Conservation (phyloP, 306 rosid species). For the Dalbergia oliveri region DNA sequence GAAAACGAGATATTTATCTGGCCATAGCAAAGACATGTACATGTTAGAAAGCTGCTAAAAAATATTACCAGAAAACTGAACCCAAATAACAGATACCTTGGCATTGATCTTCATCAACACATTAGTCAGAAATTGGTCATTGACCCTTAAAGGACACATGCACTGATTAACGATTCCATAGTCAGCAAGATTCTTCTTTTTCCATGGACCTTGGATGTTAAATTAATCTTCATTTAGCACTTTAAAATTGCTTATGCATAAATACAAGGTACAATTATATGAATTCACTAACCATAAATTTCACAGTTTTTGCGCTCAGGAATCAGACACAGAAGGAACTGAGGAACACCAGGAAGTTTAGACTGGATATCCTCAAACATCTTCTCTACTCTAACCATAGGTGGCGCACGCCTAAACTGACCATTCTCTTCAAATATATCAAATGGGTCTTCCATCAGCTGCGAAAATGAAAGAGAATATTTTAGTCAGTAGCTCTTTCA, state of each 20-base stretch:
- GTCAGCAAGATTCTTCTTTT: constrained; percentile 86
- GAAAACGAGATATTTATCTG: not conserved
- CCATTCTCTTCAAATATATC: constrained; percentile 77
- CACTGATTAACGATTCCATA: constrained; percentile 83
- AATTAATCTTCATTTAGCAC: constrained; percentile 12
- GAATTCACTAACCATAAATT: constrained; percentile 72
- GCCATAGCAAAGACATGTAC: not conserved
- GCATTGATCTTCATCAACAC: constrained; percentile 90
- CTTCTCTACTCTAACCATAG: constrained; percentile 89
- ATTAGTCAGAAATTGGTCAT: constrained; percentile 83
- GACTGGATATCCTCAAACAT: constrained; percentile 85
- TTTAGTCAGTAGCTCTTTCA: constrained; percentile 22
- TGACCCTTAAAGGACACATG: constrained; percentile 81
- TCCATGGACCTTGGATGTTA: constrained; percentile 84
- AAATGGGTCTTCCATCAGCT: constrained; percentile 70
- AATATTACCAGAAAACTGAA: not conserved
- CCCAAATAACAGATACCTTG: constrained; percentile 60
- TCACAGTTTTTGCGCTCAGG: constrained; percentile 94
- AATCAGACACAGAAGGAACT: constrained; percentile 84
- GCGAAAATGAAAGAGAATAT: constrained; percentile 22
- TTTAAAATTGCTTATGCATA: not conserved
- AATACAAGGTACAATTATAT: not conserved
- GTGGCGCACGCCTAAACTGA: constrained; percentile 90
- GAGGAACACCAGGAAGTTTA: constrained; percentile 90
- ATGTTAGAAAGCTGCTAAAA: constrained; percentile 7